Percentiles rank a stretch among this genome's conserved stretches.
Evolutionary conservation across 306 rosid genomes (phyloP).

Genomic region (Trichosanthes cucumerina): DNA sequence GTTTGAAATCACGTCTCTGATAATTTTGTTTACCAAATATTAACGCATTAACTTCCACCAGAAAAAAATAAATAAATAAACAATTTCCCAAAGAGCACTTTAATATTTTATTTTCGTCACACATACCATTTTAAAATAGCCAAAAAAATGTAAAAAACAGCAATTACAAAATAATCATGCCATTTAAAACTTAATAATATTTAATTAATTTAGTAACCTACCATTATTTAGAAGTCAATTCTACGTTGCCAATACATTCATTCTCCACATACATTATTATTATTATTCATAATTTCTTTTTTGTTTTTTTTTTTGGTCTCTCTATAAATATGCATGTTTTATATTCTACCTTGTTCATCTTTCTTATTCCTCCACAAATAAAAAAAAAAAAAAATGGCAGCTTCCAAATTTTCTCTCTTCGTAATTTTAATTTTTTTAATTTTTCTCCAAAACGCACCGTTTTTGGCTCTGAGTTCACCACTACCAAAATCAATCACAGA

Average conservation of each 20-base stretch:
- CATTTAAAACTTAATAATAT: background rate
- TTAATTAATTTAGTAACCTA: background rate
- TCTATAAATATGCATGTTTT: constrained; percentile 8
- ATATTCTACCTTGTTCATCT: background rate
- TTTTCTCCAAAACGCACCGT: background rate
- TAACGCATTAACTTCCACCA: constrained; percentile 2
- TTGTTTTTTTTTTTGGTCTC: background rate
- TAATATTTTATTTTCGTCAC: background rate
- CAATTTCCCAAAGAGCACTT: background rate
- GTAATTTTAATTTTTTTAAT: background rate
- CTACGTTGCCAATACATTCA: background rate
- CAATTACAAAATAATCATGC: background rate
- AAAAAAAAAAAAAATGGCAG: background rate
- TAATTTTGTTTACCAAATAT: background rate
- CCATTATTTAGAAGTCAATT: background rate
- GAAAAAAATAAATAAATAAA: background rate
- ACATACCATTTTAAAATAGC: background rate
- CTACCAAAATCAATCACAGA: constrained; percentile 21
- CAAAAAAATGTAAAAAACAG: background rate
- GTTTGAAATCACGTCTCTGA: background rate
- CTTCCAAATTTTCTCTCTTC: background rate
- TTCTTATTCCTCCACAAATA: background rate
- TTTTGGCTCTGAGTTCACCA: background rate
- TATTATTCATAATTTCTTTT: background rate
- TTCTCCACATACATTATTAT: background rate